Evolutionary conservation across 2,329 filamentous ascomycete genomes (phyloP).

Genomic region (Cladophialophora immunda): DNA sequence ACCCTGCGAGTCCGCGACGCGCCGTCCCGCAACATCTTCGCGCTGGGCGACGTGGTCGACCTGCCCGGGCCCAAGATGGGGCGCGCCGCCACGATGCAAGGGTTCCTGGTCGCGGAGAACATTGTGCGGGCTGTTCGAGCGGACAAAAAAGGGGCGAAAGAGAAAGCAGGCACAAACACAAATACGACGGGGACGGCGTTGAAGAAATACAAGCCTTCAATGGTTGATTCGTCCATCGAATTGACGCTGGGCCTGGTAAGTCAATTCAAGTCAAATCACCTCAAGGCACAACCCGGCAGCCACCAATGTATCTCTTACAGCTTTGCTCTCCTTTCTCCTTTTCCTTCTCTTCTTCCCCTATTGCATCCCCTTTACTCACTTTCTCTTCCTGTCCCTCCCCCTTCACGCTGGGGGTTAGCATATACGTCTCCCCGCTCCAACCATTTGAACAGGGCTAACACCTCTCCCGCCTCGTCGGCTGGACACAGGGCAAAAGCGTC

Average conservation of each 20-base stretch:
- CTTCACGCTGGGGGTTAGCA: background rate
- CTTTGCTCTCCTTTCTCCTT: no score
- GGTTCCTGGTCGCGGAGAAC: constrained; percentile 63
- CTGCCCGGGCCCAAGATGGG: constrained; percentile 62
- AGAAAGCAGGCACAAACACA: background rate
- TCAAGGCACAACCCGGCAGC: no score
- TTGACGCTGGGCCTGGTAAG: constrained; percentile 59
- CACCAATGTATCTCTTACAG: no score
- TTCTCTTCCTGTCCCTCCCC: background rate
- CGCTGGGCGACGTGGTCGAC: constrained; percentile 70
- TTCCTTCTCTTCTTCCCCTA: no score
- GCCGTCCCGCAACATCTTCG: constrained; percentile 61
- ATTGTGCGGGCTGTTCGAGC: constrained; percentile 59
- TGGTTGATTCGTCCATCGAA: constrained; percentile 62
- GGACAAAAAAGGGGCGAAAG: constrained; percentile 36
- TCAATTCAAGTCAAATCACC: background rate
- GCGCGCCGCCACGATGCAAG: constrained; percentile 64
- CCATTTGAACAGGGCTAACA: no score
- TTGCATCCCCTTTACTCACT: background rate
- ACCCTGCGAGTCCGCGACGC: constrained; percentile 66
- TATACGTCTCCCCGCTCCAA: no score
- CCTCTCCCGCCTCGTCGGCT: background rate
- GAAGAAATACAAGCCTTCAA: constrained; percentile 54
- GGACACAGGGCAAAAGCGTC: constrained; percentile 26
- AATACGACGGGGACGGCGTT: constrained; percentile 38